These are phyloP conservation scores for Mycena sanguinolenta DNA, from an alignment of 768 basidiomycete genomes.

Conservation along the genomic window DNA sequence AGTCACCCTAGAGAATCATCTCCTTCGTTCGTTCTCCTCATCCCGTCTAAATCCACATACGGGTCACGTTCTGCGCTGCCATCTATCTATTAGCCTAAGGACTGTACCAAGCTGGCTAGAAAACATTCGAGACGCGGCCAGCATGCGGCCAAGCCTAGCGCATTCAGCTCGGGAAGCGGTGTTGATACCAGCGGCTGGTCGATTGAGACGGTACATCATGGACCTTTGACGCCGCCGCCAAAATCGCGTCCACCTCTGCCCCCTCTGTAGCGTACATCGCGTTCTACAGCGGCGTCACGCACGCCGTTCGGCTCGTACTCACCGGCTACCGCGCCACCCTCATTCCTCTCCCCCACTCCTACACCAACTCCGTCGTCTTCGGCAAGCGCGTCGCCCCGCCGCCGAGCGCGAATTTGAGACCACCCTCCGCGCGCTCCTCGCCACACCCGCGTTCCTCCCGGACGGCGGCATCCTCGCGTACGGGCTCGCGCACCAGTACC, in stretches of 20 bases:
- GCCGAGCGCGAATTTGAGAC: neutral
- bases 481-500: slow-evolving; percentile 25
- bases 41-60: no score
- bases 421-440: slow-evolving; percentile 6
- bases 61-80: no score
- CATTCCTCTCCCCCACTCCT: slow-evolving; percentile 50
- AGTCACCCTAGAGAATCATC: no score
- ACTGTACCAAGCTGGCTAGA: no score
- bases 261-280: slow-evolving; percentile 55
- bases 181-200: no score
- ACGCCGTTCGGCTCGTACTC: slow-evolving; percentile 55
- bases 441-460: slow-evolving; percentile 1
- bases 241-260: slow-evolving; percentile 42
- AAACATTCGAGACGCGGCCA: no score
- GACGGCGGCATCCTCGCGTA: slow-evolving; percentile 10
- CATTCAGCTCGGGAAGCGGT: no score
- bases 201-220: slow-evolving; percentile 44
- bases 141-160: no score
- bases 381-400: neutral
- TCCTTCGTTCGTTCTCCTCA: no score
- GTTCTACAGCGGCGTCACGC: slow-evolving; percentile 45
- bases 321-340: slow-evolving; percentile 59
- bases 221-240: slow-evolving; percentile 48
- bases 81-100: no score
- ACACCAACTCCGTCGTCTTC: neutral